Evolutionary conservation across 257 asterid genomes (phyloP), one percentile per base, ranked within the genome.

Genomic region (Jacaranda mimosifolia): DNA sequence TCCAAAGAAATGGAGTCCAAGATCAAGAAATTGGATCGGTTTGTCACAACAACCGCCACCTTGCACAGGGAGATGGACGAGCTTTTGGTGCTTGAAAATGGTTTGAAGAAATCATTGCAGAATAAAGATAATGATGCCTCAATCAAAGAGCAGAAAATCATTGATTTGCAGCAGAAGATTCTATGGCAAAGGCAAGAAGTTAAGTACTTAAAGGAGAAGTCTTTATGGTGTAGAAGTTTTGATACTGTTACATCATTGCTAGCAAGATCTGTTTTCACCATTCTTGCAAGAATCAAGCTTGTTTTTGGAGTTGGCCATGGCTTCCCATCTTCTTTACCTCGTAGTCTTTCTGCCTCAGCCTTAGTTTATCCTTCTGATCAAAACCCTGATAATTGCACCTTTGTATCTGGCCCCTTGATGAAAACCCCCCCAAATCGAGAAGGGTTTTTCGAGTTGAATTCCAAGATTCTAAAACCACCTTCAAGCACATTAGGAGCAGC

Each of bases 271-370:
- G 76, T 85, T 69, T 96, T 96, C 94, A 87, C 97, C 3, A 73
- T 85, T 12, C 90, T 91, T 21, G 87, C 94, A 19, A 85, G 95
- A 55, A 91, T 90, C 84, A 96, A 96, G 80, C 86, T 87, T n/a
- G 94, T 91, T 18, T 96, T 93, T 39, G 96, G 97, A 55, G 87
- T 93, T 21, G 70, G 76, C 19, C 87, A 82, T 6, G 84, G 85
- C 18, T 80, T 77, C 68, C 94, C 89, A 3, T n/a, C 81, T 21
- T 78, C 95, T 0, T 70, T 94, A 3, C 93, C 98, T 7, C 91
- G 97, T 4, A 89, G 93, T 64, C 91, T 91, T 35, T 95, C 98
- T 0, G 82, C 97, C 63, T 94, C 99, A 0, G 98, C 99, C 1
- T 72, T 91, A 3, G 98, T 95, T n/a, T 62, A 91, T 66, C 99